Percentiles rank a stretch among this genome's conserved stretches.
Evolutionary conservation across 345 rosid species (phyloP).

Genomic region (Crucihimalaya himalaica): DNA sequence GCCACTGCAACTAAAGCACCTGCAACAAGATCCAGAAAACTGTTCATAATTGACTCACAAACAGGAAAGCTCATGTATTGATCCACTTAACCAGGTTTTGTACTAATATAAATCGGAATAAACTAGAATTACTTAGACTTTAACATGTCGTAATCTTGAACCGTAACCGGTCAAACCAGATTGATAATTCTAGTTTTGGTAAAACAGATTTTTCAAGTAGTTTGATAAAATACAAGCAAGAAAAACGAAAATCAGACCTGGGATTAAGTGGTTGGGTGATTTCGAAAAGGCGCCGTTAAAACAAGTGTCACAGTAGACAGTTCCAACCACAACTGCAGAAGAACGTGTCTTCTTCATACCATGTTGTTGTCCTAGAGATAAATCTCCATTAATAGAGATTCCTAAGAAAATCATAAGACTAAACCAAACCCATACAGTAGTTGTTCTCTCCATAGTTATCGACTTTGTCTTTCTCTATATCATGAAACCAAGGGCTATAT

Average conservation of each 20-base stretch:
- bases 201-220: background rate
- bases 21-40: slow-evolving; percentile 34
- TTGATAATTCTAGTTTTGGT: background rate
- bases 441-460: slow-evolving; percentile 34
- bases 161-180: background rate
- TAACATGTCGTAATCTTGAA: background rate
- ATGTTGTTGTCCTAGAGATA: slow-evolving; percentile 33
- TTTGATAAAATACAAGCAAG: background rate
- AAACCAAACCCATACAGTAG: slow-evolving; percentile 23
- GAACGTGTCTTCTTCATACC: slow-evolving; percentile 44
- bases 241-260: slow-evolving; percentile 48
- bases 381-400: slow-evolving; percentile 7
- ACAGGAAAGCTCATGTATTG: background rate
- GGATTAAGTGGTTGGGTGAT: slow-evolving; percentile 62
- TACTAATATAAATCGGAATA: background rate
- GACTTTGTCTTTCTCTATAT: background rate
- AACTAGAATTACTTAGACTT: background rate
- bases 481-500: background rate
- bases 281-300: slow-evolving; percentile 57
- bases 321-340: slow-evolving; percentile 74
- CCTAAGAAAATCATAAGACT: slow-evolving; percentile 25
- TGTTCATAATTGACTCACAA: background rate
- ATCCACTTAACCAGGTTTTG: background rate
- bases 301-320: slow-evolving; percentile 91
- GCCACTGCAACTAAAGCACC: slow-evolving; percentile 83